Evolutionary conservation across 1,284 basidiomycete genomes (phyloP).

Genomic region (Inonotus hispidus): DNA sequence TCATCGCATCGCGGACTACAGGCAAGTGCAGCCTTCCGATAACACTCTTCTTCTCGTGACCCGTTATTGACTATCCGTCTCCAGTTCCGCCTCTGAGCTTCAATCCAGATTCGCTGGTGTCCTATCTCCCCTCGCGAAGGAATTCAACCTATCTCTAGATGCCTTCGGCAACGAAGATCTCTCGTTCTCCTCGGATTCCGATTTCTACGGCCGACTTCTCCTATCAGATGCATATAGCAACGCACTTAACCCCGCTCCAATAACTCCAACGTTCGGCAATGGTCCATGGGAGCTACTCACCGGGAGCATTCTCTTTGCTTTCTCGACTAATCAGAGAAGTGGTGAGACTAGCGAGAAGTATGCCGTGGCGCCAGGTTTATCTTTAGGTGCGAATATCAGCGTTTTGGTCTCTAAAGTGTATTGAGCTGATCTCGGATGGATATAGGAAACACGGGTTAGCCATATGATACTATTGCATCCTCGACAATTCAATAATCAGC

Average conservation of each 20-base stretch:
- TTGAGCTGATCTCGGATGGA: conserved; percentile 19
- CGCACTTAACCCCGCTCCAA: conserved; percentile 40
- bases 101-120: conserved; percentile 30
- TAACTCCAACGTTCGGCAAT: conserved; percentile 39
- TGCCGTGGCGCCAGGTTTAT: conserved; percentile 36
- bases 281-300: conserved; percentile 42
- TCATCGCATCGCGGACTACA: conserved; percentile 37
- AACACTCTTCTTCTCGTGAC: no score
- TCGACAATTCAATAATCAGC: background rate
- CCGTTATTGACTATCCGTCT: background rate
- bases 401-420: background rate
- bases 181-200: background rate
- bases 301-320: conserved; percentile 42
- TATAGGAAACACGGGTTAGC: conserved; percentile 31
- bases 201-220: conserved; percentile 19
- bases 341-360: conserved; percentile 25
- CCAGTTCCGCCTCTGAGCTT: conserved; percentile 32
- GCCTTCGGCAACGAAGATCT: conserved; percentile 23
- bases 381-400: conserved; percentile 30
- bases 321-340: conserved; percentile 23
- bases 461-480: background rate
- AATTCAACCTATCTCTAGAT: conserved; percentile 28
- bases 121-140: conserved; percentile 28
- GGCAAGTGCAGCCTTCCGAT: conserved; percentile 16
- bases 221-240: conserved; percentile 29